Percentiles rank a stretch among this genome's conserved stretches.
Evolutionary conservation across 1,139 yeast genomes (phyloP).

Genomic region (Kazachstania sp.): DNA sequence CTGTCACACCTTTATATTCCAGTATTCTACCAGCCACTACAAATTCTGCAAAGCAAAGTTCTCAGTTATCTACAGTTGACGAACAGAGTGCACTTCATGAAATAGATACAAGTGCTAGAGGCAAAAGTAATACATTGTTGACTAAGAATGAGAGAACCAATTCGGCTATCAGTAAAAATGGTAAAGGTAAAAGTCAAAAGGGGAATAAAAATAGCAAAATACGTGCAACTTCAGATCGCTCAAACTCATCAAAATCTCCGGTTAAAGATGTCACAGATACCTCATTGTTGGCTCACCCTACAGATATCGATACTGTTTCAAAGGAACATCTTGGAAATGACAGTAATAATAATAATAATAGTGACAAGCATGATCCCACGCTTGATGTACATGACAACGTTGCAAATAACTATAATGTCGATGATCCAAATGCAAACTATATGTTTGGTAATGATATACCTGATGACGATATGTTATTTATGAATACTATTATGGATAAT

Average conservation of each 20-base stretch:
- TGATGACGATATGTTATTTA: slow-evolving; percentile 9
- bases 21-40: background rate
- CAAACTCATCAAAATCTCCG: background rate
- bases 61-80: slow-evolving; percentile 3
- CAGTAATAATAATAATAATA: background rate
- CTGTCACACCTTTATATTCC: slow-evolving; percentile 8
- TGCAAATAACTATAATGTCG: background rate
- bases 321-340: background rate
- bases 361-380: background rate
- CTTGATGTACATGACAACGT: background rate
- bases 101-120: background rate
- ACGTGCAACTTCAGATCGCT: background rate
- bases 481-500: slow-evolving; percentile 7
- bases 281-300: background rate
- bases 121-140: background rate
- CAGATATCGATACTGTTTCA: background rate
- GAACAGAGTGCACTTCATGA: background rate
- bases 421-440: background rate
- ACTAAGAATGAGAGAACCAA: background rate
- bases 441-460: slow-evolving; percentile 4
- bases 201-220: background rate
- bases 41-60: background rate
- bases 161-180: background rate
- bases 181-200: background rate
- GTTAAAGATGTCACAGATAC: background rate